Evolutionary conservation across 331 rosid genomes (phyloP).

Genomic region (Malus hybrid): DNA sequence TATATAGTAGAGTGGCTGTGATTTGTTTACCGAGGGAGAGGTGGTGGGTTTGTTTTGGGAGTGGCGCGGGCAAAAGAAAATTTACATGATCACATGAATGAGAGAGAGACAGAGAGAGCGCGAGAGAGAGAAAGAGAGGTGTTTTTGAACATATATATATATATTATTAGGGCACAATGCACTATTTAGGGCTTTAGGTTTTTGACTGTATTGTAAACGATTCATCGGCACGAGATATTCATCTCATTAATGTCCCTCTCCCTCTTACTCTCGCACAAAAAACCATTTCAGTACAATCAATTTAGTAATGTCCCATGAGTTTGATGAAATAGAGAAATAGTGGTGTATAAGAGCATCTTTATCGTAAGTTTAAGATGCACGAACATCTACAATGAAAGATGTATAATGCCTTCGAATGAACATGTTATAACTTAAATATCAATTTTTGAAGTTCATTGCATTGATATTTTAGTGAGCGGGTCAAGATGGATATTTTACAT

Average conservation of each 20-base stretch:
- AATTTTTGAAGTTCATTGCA: no score
- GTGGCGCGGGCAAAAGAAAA: constrained; percentile 48
- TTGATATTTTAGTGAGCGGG: no score
- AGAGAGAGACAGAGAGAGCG: constrained; percentile 17
- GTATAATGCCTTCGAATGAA: no score
- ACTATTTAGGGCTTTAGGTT: constrained; percentile 44
- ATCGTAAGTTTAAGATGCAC: no score
- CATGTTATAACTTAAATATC: no score
- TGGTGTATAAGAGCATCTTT: no score
- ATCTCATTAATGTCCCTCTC: constrained; percentile 26
- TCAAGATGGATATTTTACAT: no score
- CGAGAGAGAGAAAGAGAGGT: constrained; percentile 4
- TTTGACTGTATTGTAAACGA: constrained; percentile 36
- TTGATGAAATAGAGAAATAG: no score
- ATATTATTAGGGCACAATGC: constrained; percentile 40
- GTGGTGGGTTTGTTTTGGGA: constrained; percentile 90
- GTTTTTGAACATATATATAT: constrained; percentile 13
- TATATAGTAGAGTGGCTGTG: constrained; percentile 34
- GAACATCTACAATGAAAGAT: no score
- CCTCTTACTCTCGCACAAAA: constrained; percentile 6
- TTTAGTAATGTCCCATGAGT: no score
- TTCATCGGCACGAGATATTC: constrained; percentile 41
- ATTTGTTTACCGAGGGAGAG: constrained; percentile 62
- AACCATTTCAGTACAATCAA: not conserved
- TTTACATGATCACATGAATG: constrained; percentile 44